phyloP scores from a whole-genome alignment of 495 filamentous ascomycete species.

The Penicillium ucsense region DNA sequence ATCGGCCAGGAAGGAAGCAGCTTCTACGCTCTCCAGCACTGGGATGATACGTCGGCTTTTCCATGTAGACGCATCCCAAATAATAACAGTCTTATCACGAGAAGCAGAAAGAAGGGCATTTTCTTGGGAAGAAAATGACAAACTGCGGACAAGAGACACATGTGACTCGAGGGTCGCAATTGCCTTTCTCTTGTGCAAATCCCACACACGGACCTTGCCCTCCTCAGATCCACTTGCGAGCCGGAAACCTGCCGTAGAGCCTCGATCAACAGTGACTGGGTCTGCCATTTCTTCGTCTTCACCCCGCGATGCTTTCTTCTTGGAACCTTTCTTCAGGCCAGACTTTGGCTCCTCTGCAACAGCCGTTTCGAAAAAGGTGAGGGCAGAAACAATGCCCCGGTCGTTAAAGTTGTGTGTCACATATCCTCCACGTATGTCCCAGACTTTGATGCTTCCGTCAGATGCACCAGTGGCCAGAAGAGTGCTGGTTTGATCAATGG shows the following conservation, averaged over 20 bases:
- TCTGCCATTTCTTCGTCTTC: conserved; percentile 36
- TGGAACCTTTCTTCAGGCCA: conserved; percentile 31
- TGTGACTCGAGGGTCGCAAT: conserved; percentile 78
- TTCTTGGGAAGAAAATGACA: conserved; percentile 68
- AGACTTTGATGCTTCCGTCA: conserved; percentile 89
- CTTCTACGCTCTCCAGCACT: conserved; percentile 76
- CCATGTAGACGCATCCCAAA: conserved; percentile 84
- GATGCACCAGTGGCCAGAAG: conserved; percentile 84
- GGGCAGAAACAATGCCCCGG: conserved; percentile 79
- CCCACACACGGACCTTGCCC: conserved; percentile 83
- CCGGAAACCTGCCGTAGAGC: conserved; percentile 50
- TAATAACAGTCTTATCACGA: conserved; percentile 84
- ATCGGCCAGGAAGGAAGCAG: conserved; percentile 64
- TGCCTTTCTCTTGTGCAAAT: conserved; percentile 72
- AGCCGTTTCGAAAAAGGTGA: conserved; percentile 78
- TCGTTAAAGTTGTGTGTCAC: conserved; percentile 93
- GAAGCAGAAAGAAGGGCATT: conserved; percentile 78
- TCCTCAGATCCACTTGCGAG: conserved; percentile 89
- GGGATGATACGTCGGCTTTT: conserved; percentile 74
- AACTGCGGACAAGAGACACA: conserved; percentile 76
- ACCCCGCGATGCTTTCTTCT: conserved; percentile 20
- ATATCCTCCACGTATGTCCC: conserved; percentile 87
- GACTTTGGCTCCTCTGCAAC: conserved; percentile 22
- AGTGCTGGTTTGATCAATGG: conserved; percentile 77
- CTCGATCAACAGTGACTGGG: conserved; percentile 18